A percentile compares a stretch with the other conserved stretches of the same genome.
Evolutionary conservation across 768 basidiomycete genomes (phyloP).

Genomic region (Auricularia sp.): DNA sequence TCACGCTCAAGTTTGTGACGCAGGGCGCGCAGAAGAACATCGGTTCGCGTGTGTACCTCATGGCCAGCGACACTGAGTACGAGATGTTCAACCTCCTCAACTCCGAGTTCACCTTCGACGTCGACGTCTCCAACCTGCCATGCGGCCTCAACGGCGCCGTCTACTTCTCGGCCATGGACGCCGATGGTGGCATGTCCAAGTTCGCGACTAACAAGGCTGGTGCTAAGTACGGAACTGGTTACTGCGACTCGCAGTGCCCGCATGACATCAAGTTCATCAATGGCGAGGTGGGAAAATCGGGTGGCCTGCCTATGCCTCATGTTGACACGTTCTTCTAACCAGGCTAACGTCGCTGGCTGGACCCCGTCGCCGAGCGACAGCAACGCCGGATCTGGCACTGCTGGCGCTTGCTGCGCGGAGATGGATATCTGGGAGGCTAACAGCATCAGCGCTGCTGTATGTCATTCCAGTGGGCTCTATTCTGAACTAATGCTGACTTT

Average conservation of each 20-base stretch:
- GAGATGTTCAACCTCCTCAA: constrained; percentile 41
- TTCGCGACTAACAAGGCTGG: constrained; percentile 37
- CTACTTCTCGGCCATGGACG: constrained; percentile 52
- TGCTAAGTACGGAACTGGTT: constrained; percentile 18
- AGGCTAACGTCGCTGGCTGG: constrained; percentile 43
- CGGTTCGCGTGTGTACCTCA: constrained; percentile 35
- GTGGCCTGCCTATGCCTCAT: neutral
- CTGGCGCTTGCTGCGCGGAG: constrained; percentile 45
- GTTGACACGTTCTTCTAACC: constrained; percentile 11
- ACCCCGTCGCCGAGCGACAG: constrained; percentile 22
- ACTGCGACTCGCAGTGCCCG: constrained; percentile 57
- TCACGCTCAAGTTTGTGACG: constrained; percentile 9
- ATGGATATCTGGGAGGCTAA: constrained; percentile 57
- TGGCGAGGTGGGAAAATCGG: constrained; percentile 32
- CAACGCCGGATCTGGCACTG: constrained; percentile 37
- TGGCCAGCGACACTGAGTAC: constrained; percentile 35
- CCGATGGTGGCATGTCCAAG: constrained; percentile 40
- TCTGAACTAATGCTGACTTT: neutral
- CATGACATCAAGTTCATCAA: constrained; percentile 51
- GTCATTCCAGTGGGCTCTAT: neutral
- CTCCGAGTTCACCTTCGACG: constrained; percentile 51
- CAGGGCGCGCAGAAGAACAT: constrained; percentile 16
- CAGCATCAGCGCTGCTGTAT: constrained; percentile 32
- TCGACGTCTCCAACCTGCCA: constrained; percentile 45
- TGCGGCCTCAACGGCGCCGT: constrained; percentile 54